Conservation (phyloP, 192 early-diverging fungal genomes). For the Gryganskiella cystojenkinii region DNA sequence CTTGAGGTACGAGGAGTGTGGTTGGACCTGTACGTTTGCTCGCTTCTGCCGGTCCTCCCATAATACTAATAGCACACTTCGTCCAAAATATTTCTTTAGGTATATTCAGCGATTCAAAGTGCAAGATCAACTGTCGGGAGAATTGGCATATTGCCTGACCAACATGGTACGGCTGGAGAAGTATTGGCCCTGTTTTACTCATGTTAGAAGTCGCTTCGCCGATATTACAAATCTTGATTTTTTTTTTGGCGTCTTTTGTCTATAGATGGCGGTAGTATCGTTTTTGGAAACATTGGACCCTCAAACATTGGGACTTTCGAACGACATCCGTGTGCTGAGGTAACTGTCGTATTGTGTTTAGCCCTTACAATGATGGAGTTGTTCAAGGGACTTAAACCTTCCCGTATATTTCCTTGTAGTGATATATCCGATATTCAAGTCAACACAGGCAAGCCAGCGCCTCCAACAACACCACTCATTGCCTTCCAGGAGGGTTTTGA, state of each 20-base stretch:
- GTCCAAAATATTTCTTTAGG: slow-evolving; percentile 3
- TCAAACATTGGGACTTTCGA: slow-evolving; percentile 56
- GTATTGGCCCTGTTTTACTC: too few species aligned
- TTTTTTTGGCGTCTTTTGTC: too few species aligned
- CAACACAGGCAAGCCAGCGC: background rate
- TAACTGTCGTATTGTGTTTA: too few species aligned
- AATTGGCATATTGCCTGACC: slow-evolving; percentile 61
- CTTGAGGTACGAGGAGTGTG: slow-evolving; percentile 60
- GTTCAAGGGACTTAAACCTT: background rate
- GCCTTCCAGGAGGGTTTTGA: slow-evolving; percentile 39
- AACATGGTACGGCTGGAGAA: slow-evolving; percentile 54
- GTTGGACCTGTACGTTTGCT: background rate
- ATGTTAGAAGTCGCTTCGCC: too few species aligned
- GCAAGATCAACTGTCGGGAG: slow-evolving; percentile 47
- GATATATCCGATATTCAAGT: slow-evolving; percentile 39
- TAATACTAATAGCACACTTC: background rate
- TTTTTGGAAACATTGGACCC: slow-evolving; percentile 61
- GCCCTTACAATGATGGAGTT: too few species aligned
- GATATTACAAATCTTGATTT: too few species aligned
- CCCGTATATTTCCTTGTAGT: background rate
- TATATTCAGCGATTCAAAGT: slow-evolving; percentile 61
- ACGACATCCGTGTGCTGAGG: slow-evolving; percentile 56
- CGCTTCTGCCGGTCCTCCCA: background rate
- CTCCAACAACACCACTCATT: background rate
- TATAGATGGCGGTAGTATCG: slow-evolving; percentile 58